Percentiles rank a stretch among this genome's conserved stretches.
phyloP scores from a whole-genome alignment of 306 rosid species.

The Astragalus glycyphyllos region DNA sequence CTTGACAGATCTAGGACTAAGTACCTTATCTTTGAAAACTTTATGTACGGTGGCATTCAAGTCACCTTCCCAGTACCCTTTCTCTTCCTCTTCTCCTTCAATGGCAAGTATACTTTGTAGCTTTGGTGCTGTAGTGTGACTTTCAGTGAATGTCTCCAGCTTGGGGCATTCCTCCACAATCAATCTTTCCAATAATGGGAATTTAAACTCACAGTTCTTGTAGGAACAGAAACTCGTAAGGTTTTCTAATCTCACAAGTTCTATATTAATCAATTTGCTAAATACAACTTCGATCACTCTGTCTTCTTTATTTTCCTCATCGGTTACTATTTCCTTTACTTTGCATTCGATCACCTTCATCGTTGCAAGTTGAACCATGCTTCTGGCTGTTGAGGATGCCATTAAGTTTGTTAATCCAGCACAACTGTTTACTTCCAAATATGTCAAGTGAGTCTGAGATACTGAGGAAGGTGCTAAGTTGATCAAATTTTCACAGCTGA shows the following conservation, averaged over 20 bases:
- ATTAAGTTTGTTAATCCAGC: no score
- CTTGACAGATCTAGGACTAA: not conserved
- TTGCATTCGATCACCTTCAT: no score
- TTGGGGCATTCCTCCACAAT: not conserved
- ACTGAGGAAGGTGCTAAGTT: no score
- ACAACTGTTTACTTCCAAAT: no score
- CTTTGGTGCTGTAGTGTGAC: not conserved
- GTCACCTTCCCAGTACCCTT: no score
- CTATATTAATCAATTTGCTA: slow-evolving; percentile 11
- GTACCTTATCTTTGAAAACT: slow-evolving; percentile 27
- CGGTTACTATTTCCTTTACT: not conserved
- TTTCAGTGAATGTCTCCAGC: not conserved
- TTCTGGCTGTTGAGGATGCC: no score
- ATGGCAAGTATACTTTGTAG: not conserved
- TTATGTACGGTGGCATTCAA: slow-evolving; percentile 29
- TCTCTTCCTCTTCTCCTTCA: not conserved
- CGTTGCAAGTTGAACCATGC: no score
- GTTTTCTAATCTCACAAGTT: not conserved
- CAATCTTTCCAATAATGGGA: slow-evolving; percentile 32
- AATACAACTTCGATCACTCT: not conserved
- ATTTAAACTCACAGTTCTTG: not conserved
- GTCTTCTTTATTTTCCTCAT: not conserved
- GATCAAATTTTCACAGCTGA: no score
- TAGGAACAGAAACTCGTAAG: slow-evolving; percentile 25
- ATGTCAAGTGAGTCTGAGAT: no score